phyloP scores from a whole-genome alignment of 495 filamentous ascomycete species.

The Hapsidospora chrysogenum region DNA sequence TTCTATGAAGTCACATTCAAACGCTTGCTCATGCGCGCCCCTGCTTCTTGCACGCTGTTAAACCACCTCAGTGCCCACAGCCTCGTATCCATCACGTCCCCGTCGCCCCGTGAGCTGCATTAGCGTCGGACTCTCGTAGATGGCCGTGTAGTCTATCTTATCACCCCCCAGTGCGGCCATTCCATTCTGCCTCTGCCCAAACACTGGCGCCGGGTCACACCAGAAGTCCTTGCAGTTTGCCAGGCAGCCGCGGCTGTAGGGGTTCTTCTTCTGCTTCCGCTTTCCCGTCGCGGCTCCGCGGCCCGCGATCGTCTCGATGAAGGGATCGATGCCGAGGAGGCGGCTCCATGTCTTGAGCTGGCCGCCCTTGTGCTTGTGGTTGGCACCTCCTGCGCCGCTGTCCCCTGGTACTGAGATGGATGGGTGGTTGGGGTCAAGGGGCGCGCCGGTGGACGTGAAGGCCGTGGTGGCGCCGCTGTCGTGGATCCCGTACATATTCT shows the following conservation, averaged over 20 bases:
- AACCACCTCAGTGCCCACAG: slow-evolving; percentile 20
- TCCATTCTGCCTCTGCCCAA: slow-evolving; percentile 57
- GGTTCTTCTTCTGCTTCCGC: slow-evolving; percentile 47
- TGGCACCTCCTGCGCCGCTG: slow-evolving; percentile 23
- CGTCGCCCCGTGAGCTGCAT: slow-evolving; percentile 25
- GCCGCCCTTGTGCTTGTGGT: slow-evolving; percentile 35
- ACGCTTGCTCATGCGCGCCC: background rate
- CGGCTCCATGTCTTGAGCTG: slow-evolving; percentile 66
- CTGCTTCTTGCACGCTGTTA: background rate
- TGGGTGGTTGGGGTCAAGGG: slow-evolving; percentile 33
- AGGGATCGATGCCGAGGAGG: slow-evolving; percentile 78
- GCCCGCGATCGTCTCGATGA: slow-evolving; percentile 63
- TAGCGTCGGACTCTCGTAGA: slow-evolving; percentile 70
- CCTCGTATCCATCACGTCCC: slow-evolving; percentile 23
- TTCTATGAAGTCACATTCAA: background rate
- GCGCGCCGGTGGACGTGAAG: slow-evolving; percentile 61
- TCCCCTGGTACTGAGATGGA: slow-evolving; percentile 17
- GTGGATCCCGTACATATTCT: slow-evolving; percentile 71
- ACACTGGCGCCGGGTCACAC: slow-evolving; percentile 73
- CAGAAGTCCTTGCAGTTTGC: slow-evolving; percentile 94
- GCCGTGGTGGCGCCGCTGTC: slow-evolving; percentile 44
- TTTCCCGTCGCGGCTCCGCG: slow-evolving; percentile 33
- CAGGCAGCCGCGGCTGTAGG: slow-evolving; percentile 64
- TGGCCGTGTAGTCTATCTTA: slow-evolving; percentile 64
- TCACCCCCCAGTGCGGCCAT: slow-evolving; percentile 62